Percentiles rank a stretch among this genome's conserved stretches.
These are phyloP conservation scores for Capronia coronata DNA, from an alignment of 2,329 filamentous ascomycete species.

Conservation along the genomic window DNA sequence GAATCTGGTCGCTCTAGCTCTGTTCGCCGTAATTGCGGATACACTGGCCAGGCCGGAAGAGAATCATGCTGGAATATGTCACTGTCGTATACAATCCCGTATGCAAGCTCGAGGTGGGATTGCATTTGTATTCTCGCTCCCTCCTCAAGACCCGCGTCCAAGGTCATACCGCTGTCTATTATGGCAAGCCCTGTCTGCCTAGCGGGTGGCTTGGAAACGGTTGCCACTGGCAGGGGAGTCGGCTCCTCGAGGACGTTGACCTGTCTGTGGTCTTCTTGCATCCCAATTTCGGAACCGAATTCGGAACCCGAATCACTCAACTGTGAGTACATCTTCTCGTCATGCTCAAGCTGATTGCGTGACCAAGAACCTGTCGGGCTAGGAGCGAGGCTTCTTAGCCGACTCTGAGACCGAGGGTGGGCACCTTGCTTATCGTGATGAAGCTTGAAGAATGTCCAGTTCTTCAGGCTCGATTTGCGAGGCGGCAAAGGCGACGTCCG, in stretches of 20 bases:
- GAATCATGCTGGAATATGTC: neutral
- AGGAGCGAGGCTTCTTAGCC: neutral
- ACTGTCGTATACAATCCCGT: neutral
- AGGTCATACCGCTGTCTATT: slow-evolving; percentile 1
- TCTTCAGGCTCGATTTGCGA: slow-evolving; percentile 13
- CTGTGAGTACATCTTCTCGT: neutral
- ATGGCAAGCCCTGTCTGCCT: slow-evolving; percentile 5
- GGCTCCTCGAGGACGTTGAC: neutral
- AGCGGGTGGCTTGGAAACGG: slow-evolving; percentile 3
- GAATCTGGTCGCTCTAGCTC: neutral
- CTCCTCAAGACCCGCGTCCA: neutral
- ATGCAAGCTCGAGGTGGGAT: neutral
- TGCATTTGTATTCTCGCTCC: neutral
- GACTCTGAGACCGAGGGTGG: neutral
- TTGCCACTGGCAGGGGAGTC: neutral
- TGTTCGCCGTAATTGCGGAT: neutral
- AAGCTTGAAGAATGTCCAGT: slow-evolving; percentile 5
- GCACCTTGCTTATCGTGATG: neutral
- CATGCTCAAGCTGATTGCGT: neutral
- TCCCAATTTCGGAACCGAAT: neutral
- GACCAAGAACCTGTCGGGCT: slow-evolving; percentile 12
- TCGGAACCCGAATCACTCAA: slow-evolving; percentile 8
- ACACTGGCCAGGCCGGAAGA: neutral
- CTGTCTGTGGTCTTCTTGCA: neutral
- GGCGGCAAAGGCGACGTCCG: neutral